Evolutionary conservation across 345 rosid genomes (phyloP).

Genomic region (Arabidopsis suecica): DNA sequence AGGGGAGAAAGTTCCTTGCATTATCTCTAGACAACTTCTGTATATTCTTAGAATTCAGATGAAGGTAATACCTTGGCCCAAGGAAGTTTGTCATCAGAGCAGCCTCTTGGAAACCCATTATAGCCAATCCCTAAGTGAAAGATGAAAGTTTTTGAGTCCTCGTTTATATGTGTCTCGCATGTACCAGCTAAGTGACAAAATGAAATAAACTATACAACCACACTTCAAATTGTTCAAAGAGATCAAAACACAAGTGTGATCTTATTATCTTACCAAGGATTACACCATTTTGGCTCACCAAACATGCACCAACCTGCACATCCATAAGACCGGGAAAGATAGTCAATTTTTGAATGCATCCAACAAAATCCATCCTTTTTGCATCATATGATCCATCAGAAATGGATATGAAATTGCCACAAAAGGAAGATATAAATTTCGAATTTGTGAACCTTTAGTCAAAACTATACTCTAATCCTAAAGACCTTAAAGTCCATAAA

Average conservation of each 20-base stretch:
- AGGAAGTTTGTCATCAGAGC: constrained; percentile 95
- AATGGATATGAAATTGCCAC: neutral
- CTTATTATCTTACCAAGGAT: constrained; percentile 71
- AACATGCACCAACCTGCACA: constrained; percentile 83
- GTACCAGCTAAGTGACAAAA: neutral
- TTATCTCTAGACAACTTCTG: constrained; percentile 19
- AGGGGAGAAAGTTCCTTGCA: constrained; percentile 3
- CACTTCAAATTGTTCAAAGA: neutral
- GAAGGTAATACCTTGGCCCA: constrained; percentile 82
- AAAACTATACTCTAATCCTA: neutral
- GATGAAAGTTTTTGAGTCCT: neutral
- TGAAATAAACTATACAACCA: constrained; percentile 4
- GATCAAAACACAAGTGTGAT: constrained; percentile 2
- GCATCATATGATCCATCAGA: neutral
- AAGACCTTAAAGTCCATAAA: neutral
- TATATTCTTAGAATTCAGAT: neutral
- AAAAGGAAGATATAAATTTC: neutral
- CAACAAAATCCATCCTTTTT: neutral
- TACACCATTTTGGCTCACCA: constrained; percentile 85
- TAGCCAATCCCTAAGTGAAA: constrained; percentile 81
- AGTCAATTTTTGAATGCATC: too few species aligned
- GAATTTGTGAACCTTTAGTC: neutral
- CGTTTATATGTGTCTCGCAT: neutral
- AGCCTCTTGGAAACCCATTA: constrained; percentile 98
- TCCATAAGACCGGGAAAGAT: too few species aligned